Base-by-base conservation (phyloP, 202 grass and related monocot species). In the Zoysia matrella region DNA sequence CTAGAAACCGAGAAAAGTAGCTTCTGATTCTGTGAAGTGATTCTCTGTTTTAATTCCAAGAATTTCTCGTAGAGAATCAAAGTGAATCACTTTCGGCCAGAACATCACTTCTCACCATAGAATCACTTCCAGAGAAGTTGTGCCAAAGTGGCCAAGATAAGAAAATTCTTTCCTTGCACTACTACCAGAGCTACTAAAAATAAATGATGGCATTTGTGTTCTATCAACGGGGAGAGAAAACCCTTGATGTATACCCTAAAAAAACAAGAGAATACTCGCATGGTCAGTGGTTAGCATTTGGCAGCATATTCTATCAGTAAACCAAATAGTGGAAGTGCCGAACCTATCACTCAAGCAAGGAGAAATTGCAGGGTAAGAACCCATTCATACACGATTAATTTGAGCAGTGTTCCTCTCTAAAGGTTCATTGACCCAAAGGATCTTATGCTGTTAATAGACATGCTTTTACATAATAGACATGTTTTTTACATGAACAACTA, bases 371-470 rank as follows among this genome's bases (percentile, higher is more conserved):
- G 46, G 18, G 11, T 67, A 75, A 68, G n/a, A 2, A 54, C 52
- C 39, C 11, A 53, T 58, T 77, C 67, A 50, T 70, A 72, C 72
- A 30, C 11, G 50, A 74, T 75, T 62, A 70, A 3, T 72, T 55
- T 15, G 7, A 41, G 16, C 16, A 86, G 44, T 11, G 68, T 69
- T 75, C 47, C 11, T 46, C n/a, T 52, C 48, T 62, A 76, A 68
- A 12, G 8, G 5, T 61, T 45, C 61, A 52, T 57, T 15, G 9
- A 22, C 47, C 14, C n/a, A 46, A 10, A 61, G 18, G 46, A 49
- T 81, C 52, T 3, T 7, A 52, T 80, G 18, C 22, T 22, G 22
- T 22, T 22, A 22, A 22, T 22, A 22, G 22, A 22, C 22, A 22
- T 22, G 22, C 22, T 22, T 22, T 36, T 61, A 16, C 22, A 47